These are phyloP conservation scores for Escallonia herrerae DNA, from an alignment of 129 eudicot genomes.

Conservation along the genomic window DNA sequence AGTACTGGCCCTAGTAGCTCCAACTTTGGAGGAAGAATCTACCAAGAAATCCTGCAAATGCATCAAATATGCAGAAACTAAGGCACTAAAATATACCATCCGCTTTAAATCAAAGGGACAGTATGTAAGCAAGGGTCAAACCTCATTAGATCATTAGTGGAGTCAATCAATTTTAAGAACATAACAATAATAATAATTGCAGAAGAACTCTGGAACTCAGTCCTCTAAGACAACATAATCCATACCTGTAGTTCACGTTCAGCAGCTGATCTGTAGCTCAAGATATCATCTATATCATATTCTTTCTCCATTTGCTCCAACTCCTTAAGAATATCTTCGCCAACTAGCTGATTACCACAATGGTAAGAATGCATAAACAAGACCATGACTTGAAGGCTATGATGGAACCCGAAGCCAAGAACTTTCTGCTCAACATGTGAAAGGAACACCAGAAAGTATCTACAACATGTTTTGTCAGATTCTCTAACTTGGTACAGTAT, in stretches of 20 bases:
- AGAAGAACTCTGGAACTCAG: neutral
- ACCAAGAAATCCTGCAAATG: constrained; percentile 50
- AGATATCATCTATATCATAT: constrained; percentile 77
- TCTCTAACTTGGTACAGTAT: too few species aligned
- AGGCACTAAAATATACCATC: neutral
- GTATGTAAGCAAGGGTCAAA: neutral
- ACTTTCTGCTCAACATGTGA: neutral
- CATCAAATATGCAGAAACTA: neutral
- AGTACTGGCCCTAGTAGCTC: constrained; percentile 28
- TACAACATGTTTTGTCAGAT: too few species aligned
- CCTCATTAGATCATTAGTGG: neutral
- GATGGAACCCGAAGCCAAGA: neutral
- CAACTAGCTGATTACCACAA: constrained; percentile 48
- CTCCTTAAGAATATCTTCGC: constrained; percentile 49
- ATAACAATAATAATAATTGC: neutral
- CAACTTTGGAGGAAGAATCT: constrained; percentile 34
- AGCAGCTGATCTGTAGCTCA: constrained; percentile 74
- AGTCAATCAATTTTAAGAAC: neutral
- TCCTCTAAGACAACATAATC: neutral
- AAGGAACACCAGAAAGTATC: neutral
- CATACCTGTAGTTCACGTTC: constrained; percentile 80
- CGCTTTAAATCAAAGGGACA: too few species aligned
- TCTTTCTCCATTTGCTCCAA: constrained; percentile 87
- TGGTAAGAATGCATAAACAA: neutral
- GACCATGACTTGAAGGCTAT: neutral